Percentiles rank a stretch among this genome's conserved stretches.
Conservation (phyloP, 257 asterid species). For the Gynochthodes officinalis region DNA sequence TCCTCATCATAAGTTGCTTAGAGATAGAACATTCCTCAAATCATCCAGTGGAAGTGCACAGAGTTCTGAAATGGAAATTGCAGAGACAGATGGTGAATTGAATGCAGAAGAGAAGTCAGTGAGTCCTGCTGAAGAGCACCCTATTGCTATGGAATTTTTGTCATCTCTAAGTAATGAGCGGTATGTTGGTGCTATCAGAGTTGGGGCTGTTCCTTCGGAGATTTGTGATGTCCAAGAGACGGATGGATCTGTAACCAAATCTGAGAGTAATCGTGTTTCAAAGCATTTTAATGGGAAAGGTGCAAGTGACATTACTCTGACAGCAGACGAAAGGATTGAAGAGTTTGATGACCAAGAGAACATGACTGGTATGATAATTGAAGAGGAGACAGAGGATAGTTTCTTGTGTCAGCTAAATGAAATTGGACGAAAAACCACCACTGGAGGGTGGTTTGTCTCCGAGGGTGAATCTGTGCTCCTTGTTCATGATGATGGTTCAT, state of each 20-base stretch:
- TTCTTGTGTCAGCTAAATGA: constrained; percentile 37
- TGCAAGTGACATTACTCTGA: constrained; percentile 39
- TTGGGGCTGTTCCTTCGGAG: constrained; percentile 18
- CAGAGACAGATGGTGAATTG: constrained; percentile 25
- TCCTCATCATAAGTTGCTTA: constrained; percentile 74
- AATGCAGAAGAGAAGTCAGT: constrained; percentile 28
- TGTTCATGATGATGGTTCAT: constrained; percentile 71
- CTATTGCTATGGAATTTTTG: constrained; percentile 44
- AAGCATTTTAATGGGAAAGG: constrained; percentile 27
- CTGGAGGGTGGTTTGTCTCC: constrained; percentile 92
- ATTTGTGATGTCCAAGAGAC: constrained; percentile 45
- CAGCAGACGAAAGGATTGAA: constrained; percentile 59
- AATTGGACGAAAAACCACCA: constrained; percentile 64
- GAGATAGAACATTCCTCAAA: constrained; percentile 51
- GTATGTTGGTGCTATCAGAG: constrained; percentile 17
- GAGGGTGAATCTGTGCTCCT: constrained; percentile 86
- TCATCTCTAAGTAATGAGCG: constrained; percentile 38
- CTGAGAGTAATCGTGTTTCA: constrained; percentile 27
- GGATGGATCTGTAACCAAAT: constrained; percentile 35
- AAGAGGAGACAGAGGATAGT: constrained; percentile 53
- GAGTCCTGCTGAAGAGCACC: constrained; percentile 32
- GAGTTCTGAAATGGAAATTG: constrained; percentile 12
- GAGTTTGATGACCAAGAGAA: constrained; percentile 63
- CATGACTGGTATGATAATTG: constrained; percentile 41
- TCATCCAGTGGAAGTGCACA: constrained; percentile 25